Conservation (phyloP, 805 yeast species). For the Yarrowia keelungensis region DNA sequence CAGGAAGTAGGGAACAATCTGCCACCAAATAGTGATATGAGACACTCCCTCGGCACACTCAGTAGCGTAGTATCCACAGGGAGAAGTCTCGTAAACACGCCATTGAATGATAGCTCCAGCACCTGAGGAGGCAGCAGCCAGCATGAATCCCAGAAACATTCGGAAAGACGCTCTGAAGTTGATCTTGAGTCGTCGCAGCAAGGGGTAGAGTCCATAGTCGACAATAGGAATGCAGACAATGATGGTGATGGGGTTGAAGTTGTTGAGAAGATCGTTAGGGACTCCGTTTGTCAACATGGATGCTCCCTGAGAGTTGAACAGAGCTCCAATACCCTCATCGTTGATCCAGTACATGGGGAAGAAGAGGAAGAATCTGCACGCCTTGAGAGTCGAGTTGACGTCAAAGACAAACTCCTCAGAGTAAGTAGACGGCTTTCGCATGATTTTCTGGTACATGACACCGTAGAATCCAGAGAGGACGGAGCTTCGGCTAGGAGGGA, state of each 20-base stretch:
- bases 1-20: constrained; percentile 51
- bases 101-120: constrained; percentile 61
- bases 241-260: constrained; percentile 64
- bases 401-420: constrained; percentile 65
- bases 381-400: constrained; percentile 65
- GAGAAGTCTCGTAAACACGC: constrained; percentile 57
- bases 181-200: constrained; percentile 54
- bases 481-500: constrained; percentile 46
- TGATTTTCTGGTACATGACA: constrained; percentile 3
- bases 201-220: constrained; percentile 57
- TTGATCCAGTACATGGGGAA: constrained; percentile 62
- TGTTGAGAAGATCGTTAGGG: constrained; percentile 63
- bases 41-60: constrained; percentile 45
- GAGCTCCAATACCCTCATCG: constrained; percentile 40
- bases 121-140: constrained; percentile 57
- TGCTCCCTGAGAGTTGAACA: constrained; percentile 62
- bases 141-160: constrained; percentile 57
- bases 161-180: constrained; percentile 56
- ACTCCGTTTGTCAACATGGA: constrained; percentile 61
- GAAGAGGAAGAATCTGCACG: constrained; percentile 65
- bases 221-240: constrained; percentile 60
- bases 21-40: constrained; percentile 51
- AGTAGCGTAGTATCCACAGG: constrained; percentile 55
- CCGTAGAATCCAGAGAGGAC: constrained; percentile 19
- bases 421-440: constrained; percentile 20